Evolutionary conservation across 2,329 filamentous ascomycete genomes (phyloP).

Genomic region (Sphaerostilbella broomeana): DNA sequence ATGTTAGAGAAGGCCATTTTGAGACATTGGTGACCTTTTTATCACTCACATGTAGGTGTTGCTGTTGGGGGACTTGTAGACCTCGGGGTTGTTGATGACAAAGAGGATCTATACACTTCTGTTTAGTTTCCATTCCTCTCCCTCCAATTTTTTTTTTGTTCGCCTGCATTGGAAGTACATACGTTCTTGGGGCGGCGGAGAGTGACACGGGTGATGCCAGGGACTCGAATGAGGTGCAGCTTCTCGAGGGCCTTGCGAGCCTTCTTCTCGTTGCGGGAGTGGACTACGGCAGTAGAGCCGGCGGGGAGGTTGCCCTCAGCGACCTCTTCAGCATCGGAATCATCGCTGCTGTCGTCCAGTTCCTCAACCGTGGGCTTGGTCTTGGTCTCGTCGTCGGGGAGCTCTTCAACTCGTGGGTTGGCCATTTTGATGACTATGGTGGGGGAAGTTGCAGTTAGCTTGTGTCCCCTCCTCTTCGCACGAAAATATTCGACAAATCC

Average conservation of each 20-base stretch:
- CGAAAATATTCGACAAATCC: slow-evolving; percentile 14
- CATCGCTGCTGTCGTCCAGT: slow-evolving; percentile 65
- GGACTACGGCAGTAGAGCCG: slow-evolving; percentile 82
- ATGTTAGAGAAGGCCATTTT: slow-evolving; percentile 10
- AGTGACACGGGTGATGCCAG: slow-evolving; percentile 96
- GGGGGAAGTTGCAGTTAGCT: slow-evolving; percentile 24
- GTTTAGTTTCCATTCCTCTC: slow-evolving; percentile 18
- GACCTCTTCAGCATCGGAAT: slow-evolving; percentile 76
- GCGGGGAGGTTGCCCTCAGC: slow-evolving; percentile 71
- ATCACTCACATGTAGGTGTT: slow-evolving; percentile 96
- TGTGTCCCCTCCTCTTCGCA: slow-evolving; percentile 18
- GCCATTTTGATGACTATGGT: slow-evolving; percentile 64
- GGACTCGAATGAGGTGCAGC: slow-evolving; percentile 91
- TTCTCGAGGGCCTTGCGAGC: slow-evolving; percentile 98
- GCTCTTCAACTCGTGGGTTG: slow-evolving; percentile 96
- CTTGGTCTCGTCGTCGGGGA: slow-evolving; percentile 83
- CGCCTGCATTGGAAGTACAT: slow-evolving; percentile 42
- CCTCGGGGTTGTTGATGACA: slow-evolving; percentile 98
- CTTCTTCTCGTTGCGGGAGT: slow-evolving; percentile 99
- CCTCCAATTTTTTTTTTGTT: slow-evolving; percentile 7
- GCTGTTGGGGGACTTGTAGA: slow-evolving; percentile 98
- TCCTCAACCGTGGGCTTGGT: slow-evolving; percentile 68
- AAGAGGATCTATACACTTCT: slow-evolving; percentile 72
- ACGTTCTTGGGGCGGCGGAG: slow-evolving; percentile 98
- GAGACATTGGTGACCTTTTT: background rate